These are phyloP conservation scores for Calonectria naviculata DNA, from an alignment of 2,329 filamentous ascomycete species.

Conservation along the genomic window DNA sequence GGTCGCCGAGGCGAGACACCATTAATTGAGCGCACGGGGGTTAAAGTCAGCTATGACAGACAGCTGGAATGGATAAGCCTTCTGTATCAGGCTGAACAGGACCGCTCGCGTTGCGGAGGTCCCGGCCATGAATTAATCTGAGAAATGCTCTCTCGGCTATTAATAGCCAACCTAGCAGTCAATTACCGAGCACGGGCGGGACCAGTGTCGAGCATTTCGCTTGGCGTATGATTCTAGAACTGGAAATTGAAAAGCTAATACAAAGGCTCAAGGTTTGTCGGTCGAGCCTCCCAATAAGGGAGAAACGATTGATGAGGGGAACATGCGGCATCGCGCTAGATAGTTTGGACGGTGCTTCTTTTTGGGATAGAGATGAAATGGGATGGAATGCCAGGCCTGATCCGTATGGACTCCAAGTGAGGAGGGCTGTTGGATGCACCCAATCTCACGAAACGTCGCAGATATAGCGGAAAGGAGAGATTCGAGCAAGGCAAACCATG, in stretches of 20 bases:
- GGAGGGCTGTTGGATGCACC: background rate
- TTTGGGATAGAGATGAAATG: background rate
- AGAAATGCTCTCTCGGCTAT: background rate
- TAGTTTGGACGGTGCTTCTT: background rate
- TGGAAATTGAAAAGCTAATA: slow-evolving; percentile 1
- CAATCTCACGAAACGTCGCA: slow-evolving; percentile 21
- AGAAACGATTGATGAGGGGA: background rate
- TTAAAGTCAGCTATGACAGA: background rate
- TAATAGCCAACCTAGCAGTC: background rate
- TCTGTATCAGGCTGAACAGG: background rate
- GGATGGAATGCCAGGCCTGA: background rate
- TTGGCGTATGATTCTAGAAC: background rate
- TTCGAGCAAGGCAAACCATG: background rate
- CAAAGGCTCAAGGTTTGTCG: background rate
- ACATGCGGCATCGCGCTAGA: background rate
- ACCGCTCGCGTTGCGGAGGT: background rate
- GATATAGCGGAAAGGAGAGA: slow-evolving; percentile 4
- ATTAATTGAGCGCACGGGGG: background rate
- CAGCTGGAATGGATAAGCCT: background rate
- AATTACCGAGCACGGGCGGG: background rate
- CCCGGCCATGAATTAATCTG: background rate
- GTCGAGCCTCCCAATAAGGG: slow-evolving; percentile 4
- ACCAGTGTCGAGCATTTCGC: background rate
- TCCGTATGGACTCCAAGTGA: background rate
- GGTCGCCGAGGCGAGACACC: background rate